phyloP scores from a whole-genome alignment of 164 flowering plant genomes.

The Kingdonia uniflora region DNA sequence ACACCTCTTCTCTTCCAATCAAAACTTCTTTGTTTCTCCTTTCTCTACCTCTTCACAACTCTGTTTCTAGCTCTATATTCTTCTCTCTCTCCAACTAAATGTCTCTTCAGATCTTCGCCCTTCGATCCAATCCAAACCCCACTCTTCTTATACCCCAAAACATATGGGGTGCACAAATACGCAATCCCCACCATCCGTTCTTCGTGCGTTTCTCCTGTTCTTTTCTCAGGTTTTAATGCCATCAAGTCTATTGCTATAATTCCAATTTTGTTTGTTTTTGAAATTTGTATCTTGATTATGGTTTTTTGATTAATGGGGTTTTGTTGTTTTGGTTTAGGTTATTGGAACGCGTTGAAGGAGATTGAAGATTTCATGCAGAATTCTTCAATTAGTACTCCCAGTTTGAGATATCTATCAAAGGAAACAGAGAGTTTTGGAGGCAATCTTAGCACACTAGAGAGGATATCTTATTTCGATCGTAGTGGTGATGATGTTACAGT shows the following conservation, averaged over 20 bases:
- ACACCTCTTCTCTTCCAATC: slow-evolving; percentile 60
- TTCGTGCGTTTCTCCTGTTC: slow-evolving; percentile 66
- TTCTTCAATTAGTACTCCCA: slow-evolving; percentile 17
- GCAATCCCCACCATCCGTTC: slow-evolving; percentile 62
- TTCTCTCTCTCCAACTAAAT: slow-evolving; percentile 52
- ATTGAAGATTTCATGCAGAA: slow-evolving; percentile 32
- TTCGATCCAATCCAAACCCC: slow-evolving; percentile 59
- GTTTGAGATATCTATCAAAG: slow-evolving; percentile 35
- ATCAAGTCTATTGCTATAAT: neutral
- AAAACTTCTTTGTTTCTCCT: slow-evolving; percentile 63
- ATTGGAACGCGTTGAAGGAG: slow-evolving; percentile 43
- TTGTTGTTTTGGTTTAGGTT: slow-evolving; percentile 37
- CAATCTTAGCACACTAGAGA: slow-evolving; percentile 41
- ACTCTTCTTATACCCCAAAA: slow-evolving; percentile 67
- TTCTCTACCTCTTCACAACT: slow-evolving; percentile 49
- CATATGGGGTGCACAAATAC: slow-evolving; percentile 83
- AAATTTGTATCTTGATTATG: neutral
- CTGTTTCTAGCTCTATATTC: slow-evolving; percentile 51
- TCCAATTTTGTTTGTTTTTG: neutral
- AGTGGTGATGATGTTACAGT: slow-evolving; percentile 19
- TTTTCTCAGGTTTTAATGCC: slow-evolving; percentile 47
- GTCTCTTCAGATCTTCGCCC: slow-evolving; percentile 61
- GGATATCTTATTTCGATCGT: slow-evolving; percentile 51
- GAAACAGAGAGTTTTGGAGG: slow-evolving; percentile 50
- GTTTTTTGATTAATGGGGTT: neutral